These are phyloP conservation scores for Auriculariales sp. DNA, from an alignment of 768 basidiomycete species.

Conservation along the genomic window DNA sequence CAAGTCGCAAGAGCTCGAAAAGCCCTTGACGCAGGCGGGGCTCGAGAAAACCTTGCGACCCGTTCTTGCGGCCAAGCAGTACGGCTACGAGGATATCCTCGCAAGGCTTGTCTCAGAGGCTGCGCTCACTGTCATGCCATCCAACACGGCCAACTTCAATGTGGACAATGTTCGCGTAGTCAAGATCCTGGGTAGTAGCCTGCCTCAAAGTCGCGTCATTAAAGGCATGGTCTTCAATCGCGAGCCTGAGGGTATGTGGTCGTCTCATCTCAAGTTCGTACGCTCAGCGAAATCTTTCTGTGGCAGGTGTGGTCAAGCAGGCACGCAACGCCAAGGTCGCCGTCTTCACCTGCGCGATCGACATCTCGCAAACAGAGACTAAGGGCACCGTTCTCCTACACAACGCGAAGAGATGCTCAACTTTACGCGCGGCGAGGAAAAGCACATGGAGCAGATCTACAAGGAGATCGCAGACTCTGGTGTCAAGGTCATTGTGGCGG, in stretches of 20 bases:
- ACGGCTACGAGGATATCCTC: conserved; percentile 78
- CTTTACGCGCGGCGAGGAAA: conserved; percentile 91
- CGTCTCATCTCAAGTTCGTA: background rate
- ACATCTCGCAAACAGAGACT: conserved; percentile 93
- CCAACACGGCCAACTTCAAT: conserved; percentile 83
- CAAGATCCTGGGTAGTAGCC: conserved; percentile 91
- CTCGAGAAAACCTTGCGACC: conserved; percentile 73
- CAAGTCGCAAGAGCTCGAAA: background rate
- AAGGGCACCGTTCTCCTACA: conserved; percentile 96
- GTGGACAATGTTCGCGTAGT: conserved; percentile 97
- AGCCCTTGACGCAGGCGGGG: conserved; percentile 49
- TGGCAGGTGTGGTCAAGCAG: conserved; percentile 66
- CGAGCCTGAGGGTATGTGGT: conserved; percentile 70
- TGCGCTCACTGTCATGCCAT: conserved; percentile 81
- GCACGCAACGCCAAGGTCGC: conserved; percentile 80
- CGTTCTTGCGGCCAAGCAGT: conserved; percentile 93
- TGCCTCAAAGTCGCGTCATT: conserved; percentile 76
- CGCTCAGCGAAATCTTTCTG: background rate
- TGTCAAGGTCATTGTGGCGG: conserved; percentile 86
- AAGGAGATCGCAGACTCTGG: conserved; percentile 95
- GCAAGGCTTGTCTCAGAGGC: conserved; percentile 84
- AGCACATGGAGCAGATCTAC: conserved; percentile 95
- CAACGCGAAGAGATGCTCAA: conserved; percentile 91
- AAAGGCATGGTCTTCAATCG: conserved; percentile 97
- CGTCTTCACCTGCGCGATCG: conserved; percentile 85